A percentile compares a stretch with the other conserved stretches of the same genome.
These are phyloP conservation scores for Psidium friedrichsthalianum DNA, from an alignment of 345 rosid species.

Conservation along the genomic window DNA sequence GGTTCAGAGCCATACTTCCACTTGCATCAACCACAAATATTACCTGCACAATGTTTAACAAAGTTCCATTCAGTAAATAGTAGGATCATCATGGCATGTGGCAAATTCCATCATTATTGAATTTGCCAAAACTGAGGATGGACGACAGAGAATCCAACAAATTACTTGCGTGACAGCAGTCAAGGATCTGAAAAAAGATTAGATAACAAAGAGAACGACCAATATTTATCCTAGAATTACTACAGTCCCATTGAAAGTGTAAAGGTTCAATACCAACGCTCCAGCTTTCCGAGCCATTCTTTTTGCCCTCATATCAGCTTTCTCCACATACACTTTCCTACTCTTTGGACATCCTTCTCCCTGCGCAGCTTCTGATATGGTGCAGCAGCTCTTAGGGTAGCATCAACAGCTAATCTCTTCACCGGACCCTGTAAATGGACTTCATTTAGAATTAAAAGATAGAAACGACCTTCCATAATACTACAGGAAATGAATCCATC, in stretches of 20 bases:
- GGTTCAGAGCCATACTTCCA: slow-evolving; percentile 98
- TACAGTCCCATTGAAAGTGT: background rate
- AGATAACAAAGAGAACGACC: background rate
- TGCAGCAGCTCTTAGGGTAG: slow-evolving; percentile 97
- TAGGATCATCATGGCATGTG: background rate
- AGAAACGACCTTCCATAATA: background rate
- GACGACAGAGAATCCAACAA: background rate
- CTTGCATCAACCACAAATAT: slow-evolving; percentile 97
- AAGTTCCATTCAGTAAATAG: background rate
- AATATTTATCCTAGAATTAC: background rate
- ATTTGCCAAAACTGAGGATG: background rate
- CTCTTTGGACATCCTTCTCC: slow-evolving; percentile 58
- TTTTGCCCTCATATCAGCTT: slow-evolving; percentile 95
- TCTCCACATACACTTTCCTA: slow-evolving; percentile 91
- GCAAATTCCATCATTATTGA: background rate
- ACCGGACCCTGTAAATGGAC: slow-evolving; percentile 65
- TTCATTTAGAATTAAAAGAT: slow-evolving; percentile 2
- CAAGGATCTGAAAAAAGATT: background rate
- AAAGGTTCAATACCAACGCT: slow-evolving; percentile 61
- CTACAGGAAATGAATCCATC: background rate
- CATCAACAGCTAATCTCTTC: slow-evolving; percentile 93
- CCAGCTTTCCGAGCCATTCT: slow-evolving; percentile 99
- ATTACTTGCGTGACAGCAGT: background rate
- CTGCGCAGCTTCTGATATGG: slow-evolving; percentile 90
- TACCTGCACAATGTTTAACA: slow-evolving; percentile 38